These are phyloP conservation scores for Salix suchowensis DNA, from an alignment of 345 rosid genomes.

Conservation along the genomic window DNA sequence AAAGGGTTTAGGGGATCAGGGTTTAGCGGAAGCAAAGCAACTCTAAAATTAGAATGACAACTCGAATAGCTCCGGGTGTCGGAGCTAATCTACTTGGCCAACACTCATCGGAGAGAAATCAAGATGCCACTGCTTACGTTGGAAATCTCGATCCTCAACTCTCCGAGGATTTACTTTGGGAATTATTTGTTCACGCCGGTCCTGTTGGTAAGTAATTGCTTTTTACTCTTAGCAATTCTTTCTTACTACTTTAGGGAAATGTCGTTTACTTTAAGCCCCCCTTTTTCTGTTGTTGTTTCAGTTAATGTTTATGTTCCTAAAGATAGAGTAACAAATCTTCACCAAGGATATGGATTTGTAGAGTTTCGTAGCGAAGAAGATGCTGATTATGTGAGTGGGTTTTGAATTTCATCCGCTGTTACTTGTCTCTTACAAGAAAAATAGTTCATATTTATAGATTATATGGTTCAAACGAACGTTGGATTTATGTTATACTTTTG, in stretches of 20 bases:
- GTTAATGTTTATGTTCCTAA: slow-evolving; percentile 96
- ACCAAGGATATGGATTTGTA: slow-evolving; percentile 87
- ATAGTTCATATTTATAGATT: too few relatives aligned
- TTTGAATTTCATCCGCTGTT: neutral
- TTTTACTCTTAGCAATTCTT: neutral
- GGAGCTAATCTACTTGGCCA: slow-evolving; percentile 98
- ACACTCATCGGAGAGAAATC: slow-evolving; percentile 95
- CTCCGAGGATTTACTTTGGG: slow-evolving; percentile 92
- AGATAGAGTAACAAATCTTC: slow-evolving; percentile 94
- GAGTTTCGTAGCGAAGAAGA: slow-evolving; percentile 96
- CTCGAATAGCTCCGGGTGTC: slow-evolving; percentile 93
- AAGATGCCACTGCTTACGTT: slow-evolving; percentile 96
- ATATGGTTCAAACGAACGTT: too few relatives aligned
- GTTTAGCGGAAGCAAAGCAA: too few relatives aligned
- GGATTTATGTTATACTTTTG: neutral
- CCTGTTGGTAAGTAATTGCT: slow-evolving; percentile 63
- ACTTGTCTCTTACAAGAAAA: neutral
- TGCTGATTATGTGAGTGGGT: slow-evolving; percentile 77
- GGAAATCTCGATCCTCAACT: slow-evolving; percentile 89
- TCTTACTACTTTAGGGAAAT: neutral
- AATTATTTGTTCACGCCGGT: slow-evolving; percentile 92
- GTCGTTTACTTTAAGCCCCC: neutral
- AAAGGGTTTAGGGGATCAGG: neutral
- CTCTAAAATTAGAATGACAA: slow-evolving; percentile 49
- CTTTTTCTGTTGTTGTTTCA: slow-evolving; percentile 18